Conservation (phyloP, 106 monocot species). For the Amphibolis antarctica region DNA sequence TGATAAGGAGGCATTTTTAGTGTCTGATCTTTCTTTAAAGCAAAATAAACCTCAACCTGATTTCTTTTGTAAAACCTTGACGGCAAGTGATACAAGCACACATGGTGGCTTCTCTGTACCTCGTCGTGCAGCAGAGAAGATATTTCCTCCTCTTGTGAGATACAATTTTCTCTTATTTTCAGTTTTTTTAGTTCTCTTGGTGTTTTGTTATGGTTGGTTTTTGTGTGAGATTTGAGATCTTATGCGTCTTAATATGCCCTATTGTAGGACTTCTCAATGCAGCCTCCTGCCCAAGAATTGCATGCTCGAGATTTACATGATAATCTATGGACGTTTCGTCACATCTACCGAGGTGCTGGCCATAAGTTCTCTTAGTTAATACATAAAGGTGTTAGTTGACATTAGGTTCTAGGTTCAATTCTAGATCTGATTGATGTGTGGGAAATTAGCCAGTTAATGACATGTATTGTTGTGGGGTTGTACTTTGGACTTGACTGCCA, state of each 20-base stretch:
- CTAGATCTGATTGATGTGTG: no score
- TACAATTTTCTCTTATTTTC: neutral
- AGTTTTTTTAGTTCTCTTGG: neutral
- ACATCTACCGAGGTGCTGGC: conserved; percentile 71
- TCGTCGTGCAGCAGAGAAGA: conserved; percentile 89
- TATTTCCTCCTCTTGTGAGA: conserved; percentile 81
- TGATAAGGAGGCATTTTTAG: conserved; percentile 65
- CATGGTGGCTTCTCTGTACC: conserved; percentile 96
- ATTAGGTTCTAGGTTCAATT: no score
- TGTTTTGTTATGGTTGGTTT: no score
- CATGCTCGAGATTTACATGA: conserved; percentile 80
- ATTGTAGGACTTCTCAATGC: conserved; percentile 78
- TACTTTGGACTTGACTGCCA: neutral
- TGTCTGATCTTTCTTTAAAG: conserved; percentile 74
- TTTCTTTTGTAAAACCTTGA: conserved; percentile 94
- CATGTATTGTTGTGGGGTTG: no score
- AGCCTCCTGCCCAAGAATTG: conserved; percentile 88
- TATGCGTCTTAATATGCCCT: neutral
- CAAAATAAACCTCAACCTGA: conserved; percentile 75
- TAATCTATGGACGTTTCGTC: conserved; percentile 74
- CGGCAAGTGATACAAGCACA: conserved; percentile 90
- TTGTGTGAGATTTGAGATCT: no score
- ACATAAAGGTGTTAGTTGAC: no score
- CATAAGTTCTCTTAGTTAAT: no score
- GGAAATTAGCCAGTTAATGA: no score